A percentile compares a stretch with the other conserved stretches of the same genome.
These are phyloP conservation scores for Orbilia brochopaga DNA, from an alignment of 2,329 filamentous ascomycete species.

Conservation along the genomic window DNA sequence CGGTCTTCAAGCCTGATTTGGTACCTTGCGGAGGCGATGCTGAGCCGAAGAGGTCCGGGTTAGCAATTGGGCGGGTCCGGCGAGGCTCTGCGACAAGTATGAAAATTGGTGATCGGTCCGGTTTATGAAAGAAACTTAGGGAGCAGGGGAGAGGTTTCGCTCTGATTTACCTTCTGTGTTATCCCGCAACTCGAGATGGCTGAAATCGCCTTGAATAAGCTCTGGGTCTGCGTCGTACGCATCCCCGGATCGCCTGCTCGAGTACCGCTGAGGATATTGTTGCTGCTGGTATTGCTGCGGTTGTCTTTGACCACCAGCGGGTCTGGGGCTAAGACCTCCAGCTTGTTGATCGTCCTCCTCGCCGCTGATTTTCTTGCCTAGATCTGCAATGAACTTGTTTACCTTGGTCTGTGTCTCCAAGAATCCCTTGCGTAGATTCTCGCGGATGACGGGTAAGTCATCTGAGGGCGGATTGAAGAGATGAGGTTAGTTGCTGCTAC, in stretches of 20 bases:
- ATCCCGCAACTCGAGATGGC: conserved; percentile 68
- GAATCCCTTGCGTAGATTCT: conserved; percentile 94
- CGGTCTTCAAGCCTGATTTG: conserved; percentile 63
- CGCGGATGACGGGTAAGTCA: conserved; percentile 88
- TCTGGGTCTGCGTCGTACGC: conserved; percentile 94
- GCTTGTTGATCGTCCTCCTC: conserved; percentile 72
- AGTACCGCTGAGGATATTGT: conserved; percentile 67
- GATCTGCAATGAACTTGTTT: conserved; percentile 86
- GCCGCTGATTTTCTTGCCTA: conserved; percentile 93
- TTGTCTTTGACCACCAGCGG: conserved; percentile 56
- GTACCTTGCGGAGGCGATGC: conserved; percentile 60
- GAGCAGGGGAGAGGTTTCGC: conserved; percentile 6
- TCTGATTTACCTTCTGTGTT: conserved; percentile 60
- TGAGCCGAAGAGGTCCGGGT: conserved; percentile 80
- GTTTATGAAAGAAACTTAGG: background rate
- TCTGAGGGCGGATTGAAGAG: conserved; percentile 63
- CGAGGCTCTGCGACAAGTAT: conserved; percentile 60
- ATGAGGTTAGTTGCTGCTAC: conserved; percentile 27
- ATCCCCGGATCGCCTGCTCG: conserved; percentile 70
- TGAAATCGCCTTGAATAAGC: conserved; percentile 87
- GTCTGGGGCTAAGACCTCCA: conserved; percentile 54
- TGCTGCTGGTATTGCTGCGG: conserved; percentile 53
- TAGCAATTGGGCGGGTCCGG: conserved; percentile 71
- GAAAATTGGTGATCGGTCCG: conserved; percentile 16
- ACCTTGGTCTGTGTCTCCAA: conserved; percentile 90